Percentiles rank a stretch among this genome's conserved stretches.
Conservation (phyloP, 2,329 filamentous ascomycete species). For the Nakataea oryzae region DNA sequence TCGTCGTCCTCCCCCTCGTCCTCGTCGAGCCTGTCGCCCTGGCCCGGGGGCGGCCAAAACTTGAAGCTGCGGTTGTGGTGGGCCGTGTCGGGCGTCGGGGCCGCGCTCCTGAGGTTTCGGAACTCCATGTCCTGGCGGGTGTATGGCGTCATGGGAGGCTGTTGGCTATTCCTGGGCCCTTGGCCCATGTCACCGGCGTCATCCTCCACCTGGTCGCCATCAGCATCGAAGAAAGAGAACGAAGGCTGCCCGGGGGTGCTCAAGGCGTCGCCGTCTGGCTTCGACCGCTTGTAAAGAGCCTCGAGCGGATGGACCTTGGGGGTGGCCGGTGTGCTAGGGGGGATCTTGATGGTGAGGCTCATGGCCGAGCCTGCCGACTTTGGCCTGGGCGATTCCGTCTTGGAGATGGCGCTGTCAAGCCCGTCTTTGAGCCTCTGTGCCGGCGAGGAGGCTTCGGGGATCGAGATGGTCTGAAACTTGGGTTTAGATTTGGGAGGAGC, state of each 20-base stretch:
- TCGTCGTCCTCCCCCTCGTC: constrained; percentile 24
- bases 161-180: constrained; percentile 15
- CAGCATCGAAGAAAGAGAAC: constrained; percentile 69
- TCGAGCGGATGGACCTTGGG: constrained; percentile 73
- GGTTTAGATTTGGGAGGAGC: not conserved
- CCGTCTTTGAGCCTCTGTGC: not conserved
- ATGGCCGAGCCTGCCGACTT: constrained; percentile 39
- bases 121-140: constrained; percentile 68
- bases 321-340: constrained; percentile 26
- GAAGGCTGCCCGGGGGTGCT: constrained; percentile 33
- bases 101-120: constrained; percentile 71
- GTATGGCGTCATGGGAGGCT: constrained; percentile 68
- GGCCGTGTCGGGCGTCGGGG: constrained; percentile 89
- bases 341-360: constrained; percentile 45
- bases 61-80: constrained; percentile 56
- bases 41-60: constrained; percentile 41
- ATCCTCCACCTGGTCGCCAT: constrained; percentile 32
- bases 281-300: constrained; percentile 74
- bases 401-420: constrained; percentile 10
- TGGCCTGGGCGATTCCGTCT: constrained; percentile 26
- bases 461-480: not conserved
- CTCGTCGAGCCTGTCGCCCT: constrained; percentile 33
- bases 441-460: not conserved
- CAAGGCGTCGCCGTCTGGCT: constrained; percentile 21
- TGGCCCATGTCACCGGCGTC: constrained; percentile 26